Evolutionary conservation across 2,329 filamentous ascomycete species (phyloP), one percentile per base, ranked within the genome.

Genomic region (Alternaria brassicicola): DNA sequence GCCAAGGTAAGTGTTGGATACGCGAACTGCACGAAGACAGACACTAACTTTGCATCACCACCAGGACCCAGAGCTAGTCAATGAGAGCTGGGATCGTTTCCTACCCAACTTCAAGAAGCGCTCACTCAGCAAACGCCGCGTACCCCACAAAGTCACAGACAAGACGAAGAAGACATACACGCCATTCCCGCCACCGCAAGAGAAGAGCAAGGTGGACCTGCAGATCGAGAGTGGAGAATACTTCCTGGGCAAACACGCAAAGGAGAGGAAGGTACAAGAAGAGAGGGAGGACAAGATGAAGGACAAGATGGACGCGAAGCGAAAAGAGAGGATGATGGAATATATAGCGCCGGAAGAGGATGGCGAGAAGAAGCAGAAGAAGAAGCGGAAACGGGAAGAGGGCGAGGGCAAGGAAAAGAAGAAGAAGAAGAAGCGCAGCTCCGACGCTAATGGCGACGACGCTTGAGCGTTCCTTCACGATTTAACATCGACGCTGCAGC

Each of bases 221-320:
- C 94, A 99, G 85, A 97, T 99, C 82, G 95, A 99, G 83, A 93
- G 88, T 70, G 94, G 95, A 80, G 94, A 98, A 81, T 99, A 96
- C 81, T 98, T 98, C 79, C 80, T 99, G 74, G 89, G 89, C 74
- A 97, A 97, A 83, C 88, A 93, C 73, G 93, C 92, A 59, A 97
- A 96, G 84, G 92, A 96, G 72, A 85, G 93, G 61, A 90, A 89
- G 53, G 88, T 84, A 45, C 88, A 90, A 78, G 89, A 94, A 74
- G 90, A 92, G 72, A 84, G 92, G 65, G 85, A 92, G 73, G 92
- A 96, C 77, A 89, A 90, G 78, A 93, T 97, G 81, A 90, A 88
- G 79, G 84, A 88, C 78, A 94, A 93, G 83, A 94, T 93, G 83
- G 89, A 90, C 65, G 92, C 96, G 78, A 96, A 92, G 85, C 86